Conservation (phyloP, 352 stramenopile species). For the Thalassiosira hispida region DNA sequence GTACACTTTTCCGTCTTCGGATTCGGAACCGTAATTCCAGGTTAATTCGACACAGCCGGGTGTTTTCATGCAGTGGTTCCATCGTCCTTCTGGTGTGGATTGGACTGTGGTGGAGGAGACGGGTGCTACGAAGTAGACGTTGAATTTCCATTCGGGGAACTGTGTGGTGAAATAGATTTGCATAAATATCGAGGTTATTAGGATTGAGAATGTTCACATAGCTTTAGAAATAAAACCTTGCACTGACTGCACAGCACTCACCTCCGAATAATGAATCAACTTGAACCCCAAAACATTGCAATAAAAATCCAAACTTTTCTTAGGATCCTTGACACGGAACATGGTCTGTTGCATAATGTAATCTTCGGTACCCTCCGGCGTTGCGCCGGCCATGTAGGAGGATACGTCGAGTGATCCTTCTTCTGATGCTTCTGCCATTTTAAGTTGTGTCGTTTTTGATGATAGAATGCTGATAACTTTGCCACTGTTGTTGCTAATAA, state of each 20-base stretch:
- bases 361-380: slow-evolving; percentile 62
- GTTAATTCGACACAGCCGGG: slow-evolving; percentile 85
- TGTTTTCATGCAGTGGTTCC: slow-evolving; percentile 64
- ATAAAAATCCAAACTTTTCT: slow-evolving; percentile 85
- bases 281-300: slow-evolving; percentile 83
- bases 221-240: not conserved
- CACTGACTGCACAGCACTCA: slow-evolving; percentile 81
- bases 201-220: no score
- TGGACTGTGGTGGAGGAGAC: slow-evolving; percentile 39
- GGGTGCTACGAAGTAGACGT: slow-evolving; percentile 74
- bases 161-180: slow-evolving; percentile 30
- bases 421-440: not conserved
- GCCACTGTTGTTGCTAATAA: not conserved
- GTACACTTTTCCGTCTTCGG: slow-evolving; percentile 74
- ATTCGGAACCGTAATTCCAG: slow-evolving; percentile 88
- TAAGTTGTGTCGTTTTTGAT: not conserved
- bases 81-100: slow-evolving; percentile 36
- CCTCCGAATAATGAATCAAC: slow-evolving; percentile 86
- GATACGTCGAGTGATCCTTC: slow-evolving; percentile 32
- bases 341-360: slow-evolving; percentile 88
- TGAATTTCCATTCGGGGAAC: slow-evolving; percentile 69
- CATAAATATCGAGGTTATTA: not conserved
- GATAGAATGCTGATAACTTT: not conserved
- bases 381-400: slow-evolving; percentile 34
- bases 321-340: slow-evolving; percentile 86